Percentiles rank a stretch among this genome's conserved stretches.
phyloP scores from a whole-genome alignment of 176 grass and related monocot species.

The Puya raimondii region DNA sequence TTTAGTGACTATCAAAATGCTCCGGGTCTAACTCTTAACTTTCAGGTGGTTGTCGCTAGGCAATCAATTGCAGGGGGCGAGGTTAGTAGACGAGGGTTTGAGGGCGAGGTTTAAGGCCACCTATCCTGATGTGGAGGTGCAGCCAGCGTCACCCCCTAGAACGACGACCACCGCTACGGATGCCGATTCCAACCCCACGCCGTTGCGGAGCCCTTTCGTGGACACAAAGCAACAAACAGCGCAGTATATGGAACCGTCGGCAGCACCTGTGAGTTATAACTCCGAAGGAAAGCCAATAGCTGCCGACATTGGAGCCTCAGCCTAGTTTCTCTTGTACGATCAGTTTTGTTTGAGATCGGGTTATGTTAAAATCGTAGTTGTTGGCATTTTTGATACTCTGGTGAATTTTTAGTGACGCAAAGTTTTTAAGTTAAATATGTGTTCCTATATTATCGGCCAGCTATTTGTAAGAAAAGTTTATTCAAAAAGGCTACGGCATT shows the following conservation, averaged over 20 bases:
- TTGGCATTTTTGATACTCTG: neutral
- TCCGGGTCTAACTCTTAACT: neutral
- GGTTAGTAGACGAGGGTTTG: slow-evolving; percentile 91
- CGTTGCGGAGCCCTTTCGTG: slow-evolving; percentile 25
- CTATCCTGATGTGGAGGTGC: slow-evolving; percentile 89
- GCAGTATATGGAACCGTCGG: slow-evolving; percentile 19
- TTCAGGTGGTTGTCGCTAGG: slow-evolving; percentile 87
- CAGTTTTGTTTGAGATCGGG: neutral
- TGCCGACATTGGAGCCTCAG: slow-evolving; percentile 33
- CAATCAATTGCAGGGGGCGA: slow-evolving; percentile 80
- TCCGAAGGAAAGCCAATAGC: slow-evolving; percentile 5
- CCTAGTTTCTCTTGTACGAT: slow-evolving; percentile 14
- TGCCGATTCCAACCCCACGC: slow-evolving; percentile 29
- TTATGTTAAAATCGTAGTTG: neutral
- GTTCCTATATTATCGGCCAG: too few relatives aligned
- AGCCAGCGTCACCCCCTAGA: slow-evolving; percentile 77
- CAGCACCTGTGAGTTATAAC: neutral
- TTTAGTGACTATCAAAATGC: neutral
- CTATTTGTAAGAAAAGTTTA: too few relatives aligned
- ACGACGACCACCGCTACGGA: slow-evolving; percentile 40
- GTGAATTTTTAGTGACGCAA: too few relatives aligned
- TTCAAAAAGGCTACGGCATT: too few relatives aligned
- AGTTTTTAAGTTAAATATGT: too few relatives aligned
- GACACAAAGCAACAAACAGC: slow-evolving; percentile 8
- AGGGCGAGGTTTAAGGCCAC: slow-evolving; percentile 95